Evolutionary conservation across 2,329 filamentous ascomycete species (phyloP).

Genomic region (Mycosphaerella sp.): DNA sequence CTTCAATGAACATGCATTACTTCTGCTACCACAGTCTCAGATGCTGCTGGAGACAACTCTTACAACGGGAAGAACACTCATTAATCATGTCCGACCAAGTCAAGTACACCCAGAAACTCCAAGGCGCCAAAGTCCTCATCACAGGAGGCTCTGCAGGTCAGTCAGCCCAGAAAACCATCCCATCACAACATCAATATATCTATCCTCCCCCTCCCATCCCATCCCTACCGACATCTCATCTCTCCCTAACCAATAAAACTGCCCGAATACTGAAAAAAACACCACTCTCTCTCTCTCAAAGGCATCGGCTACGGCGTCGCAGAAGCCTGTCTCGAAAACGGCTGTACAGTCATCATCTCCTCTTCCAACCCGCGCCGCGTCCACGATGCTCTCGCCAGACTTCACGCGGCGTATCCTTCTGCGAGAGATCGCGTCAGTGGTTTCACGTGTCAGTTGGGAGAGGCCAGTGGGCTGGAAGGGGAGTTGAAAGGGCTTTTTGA

Average conservation of each 20-base stretch:
- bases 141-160: constrained; percentile 51
- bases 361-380: constrained; percentile 51
- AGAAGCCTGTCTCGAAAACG: constrained; percentile 51
- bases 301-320: constrained; percentile 59
- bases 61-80: background rate
- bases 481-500: constrained; percentile 46
- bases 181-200: too few species aligned
- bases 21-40: background rate
- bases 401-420: constrained; percentile 43
- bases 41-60: too few species aligned
- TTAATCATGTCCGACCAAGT: constrained; percentile 37
- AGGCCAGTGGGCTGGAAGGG: constrained; percentile 42
- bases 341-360: constrained; percentile 54
- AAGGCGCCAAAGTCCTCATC: constrained; percentile 48
- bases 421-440: constrained; percentile 38
- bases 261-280: too few species aligned
- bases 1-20: background rate
- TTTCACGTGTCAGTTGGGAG: constrained; percentile 45
- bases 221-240: background rate
- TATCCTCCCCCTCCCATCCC: background rate
- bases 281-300: too few species aligned
- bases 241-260: too few species aligned
- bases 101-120: constrained; percentile 47
- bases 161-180: too few species aligned
- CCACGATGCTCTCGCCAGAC: constrained; percentile 40